These are phyloP conservation scores for Rhizomucor pusillus DNA, from an alignment of 371 early-diverging fungal species.

Conservation along the genomic window DNA sequence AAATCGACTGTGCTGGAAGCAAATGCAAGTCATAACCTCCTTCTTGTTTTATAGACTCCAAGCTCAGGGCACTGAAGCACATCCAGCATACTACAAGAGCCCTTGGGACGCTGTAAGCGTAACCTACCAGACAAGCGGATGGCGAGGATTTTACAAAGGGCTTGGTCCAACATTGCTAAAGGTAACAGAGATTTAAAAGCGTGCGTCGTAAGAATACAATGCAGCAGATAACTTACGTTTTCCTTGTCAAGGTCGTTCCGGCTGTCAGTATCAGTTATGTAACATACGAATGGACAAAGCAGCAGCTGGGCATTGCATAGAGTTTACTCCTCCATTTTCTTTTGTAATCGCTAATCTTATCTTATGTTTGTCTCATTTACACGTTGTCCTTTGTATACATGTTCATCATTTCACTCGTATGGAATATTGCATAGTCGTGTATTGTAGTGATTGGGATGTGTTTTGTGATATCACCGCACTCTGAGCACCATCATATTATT, in stretches of 20 bases:
- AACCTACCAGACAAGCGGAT: conserved; percentile 69
- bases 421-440: no score
- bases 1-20: no score
- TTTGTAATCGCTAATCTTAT: no score
- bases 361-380: no score
- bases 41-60: conserved; percentile 55
- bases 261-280: conserved; percentile 65
- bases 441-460: no score
- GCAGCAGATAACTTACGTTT: no score
- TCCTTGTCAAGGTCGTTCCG: conserved; percentile 52
- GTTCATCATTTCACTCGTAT: no score
- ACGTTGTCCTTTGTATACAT: no score
- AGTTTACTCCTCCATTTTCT: background rate
- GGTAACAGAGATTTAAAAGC: conserved; percentile 32
- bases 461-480: no score
- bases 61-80: conserved; percentile 77
- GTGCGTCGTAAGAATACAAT: no score
- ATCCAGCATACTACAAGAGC: conserved; percentile 62
- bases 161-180: conserved; percentile 71
- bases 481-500: no score
- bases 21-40: no score
- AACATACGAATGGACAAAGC: conserved; percentile 62
- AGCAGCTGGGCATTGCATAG: conserved; percentile 15
- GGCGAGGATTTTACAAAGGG: conserved; percentile 86
- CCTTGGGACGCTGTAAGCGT: conserved; percentile 65